Percentiles rank a stretch among this genome's conserved stretches.
phyloP scores from a whole-genome alignment of 164 flowering plant species.

The Cinnamomum chago region DNA sequence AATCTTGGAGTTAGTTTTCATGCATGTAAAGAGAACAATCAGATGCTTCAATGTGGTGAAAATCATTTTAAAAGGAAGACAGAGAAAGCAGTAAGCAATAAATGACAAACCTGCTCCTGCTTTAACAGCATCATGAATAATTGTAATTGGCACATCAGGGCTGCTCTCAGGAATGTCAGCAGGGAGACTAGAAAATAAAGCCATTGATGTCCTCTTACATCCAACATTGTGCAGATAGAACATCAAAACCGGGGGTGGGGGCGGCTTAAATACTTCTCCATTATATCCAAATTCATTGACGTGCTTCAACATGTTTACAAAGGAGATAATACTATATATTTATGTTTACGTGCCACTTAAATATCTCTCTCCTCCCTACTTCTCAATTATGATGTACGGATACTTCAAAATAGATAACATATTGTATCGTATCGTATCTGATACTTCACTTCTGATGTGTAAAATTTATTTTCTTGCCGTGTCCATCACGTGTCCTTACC shows the following conservation, averaged over 20 bases:
- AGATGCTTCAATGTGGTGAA: not conserved
- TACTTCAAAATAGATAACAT: too few relatives aligned
- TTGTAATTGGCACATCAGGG: constrained; percentile 9
- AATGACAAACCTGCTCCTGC: constrained; percentile 20
- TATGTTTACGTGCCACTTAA: too few relatives aligned
- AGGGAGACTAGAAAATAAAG: constrained; percentile 2
- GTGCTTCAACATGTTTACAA: not conserved
- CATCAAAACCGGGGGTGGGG: not conserved
- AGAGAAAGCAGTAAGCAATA: not conserved
- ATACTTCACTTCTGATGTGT: too few relatives aligned
- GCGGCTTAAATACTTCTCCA: not conserved
- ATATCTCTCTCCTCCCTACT: too few relatives aligned
- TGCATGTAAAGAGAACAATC: not conserved
- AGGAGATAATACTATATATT: too few relatives aligned
- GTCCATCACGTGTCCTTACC: too few relatives aligned
- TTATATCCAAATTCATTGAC: not conserved
- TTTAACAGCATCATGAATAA: constrained; percentile 12
- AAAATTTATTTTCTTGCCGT: too few relatives aligned
- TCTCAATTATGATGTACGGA: too few relatives aligned
- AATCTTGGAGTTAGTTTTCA: not conserved
- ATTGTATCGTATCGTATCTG: too few relatives aligned
- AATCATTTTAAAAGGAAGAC: not conserved
- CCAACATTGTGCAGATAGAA: constrained; percentile 10
- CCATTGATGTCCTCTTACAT: not conserved
- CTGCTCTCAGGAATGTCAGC: constrained; percentile 12